Conservation (phyloP, 2,329 filamentous ascomycete genomes). For the Septoria petroselini region DNA sequence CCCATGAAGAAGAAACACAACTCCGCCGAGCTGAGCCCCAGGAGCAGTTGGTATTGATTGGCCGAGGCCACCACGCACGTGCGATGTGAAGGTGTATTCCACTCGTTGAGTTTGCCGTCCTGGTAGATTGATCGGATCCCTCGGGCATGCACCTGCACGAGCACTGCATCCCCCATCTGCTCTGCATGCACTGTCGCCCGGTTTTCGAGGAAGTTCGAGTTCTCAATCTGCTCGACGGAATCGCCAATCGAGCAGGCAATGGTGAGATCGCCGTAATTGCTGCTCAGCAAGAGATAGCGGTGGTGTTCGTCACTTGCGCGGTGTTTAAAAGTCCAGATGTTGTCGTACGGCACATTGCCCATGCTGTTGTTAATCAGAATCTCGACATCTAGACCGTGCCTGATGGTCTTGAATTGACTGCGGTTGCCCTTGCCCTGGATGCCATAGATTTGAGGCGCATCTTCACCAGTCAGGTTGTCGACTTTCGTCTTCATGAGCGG, state of each 20-base stretch:
- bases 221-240: slow-evolving; percentile 90
- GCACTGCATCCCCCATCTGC: slow-evolving; percentile 85
- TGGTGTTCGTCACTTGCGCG: slow-evolving; percentile 79
- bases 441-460: slow-evolving; percentile 94
- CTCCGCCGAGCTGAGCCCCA: slow-evolving; percentile 91
- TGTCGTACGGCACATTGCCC: slow-evolving; percentile 34
- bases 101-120: slow-evolving; percentile 78
- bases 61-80: slow-evolving; percentile 93
- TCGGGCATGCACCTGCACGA: slow-evolving; percentile 94
- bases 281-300: slow-evolving; percentile 84
- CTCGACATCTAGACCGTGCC: slow-evolving; percentile 87
- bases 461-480: slow-evolving; percentile 83
- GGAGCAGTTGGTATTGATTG: slow-evolving; percentile 87
- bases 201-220: slow-evolving; percentile 85
- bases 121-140: slow-evolving; percentile 87
- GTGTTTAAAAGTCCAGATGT: slow-evolving; percentile 91
- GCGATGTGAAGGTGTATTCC: slow-evolving; percentile 87
- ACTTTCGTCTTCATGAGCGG: slow-evolving; percentile 89
- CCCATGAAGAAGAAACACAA: slow-evolving; percentile 99
- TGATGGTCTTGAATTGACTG: slow-evolving; percentile 86
- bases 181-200: slow-evolving; percentile 90
- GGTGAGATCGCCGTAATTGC: slow-evolving; percentile 52
- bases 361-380: slow-evolving; percentile 50
- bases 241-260: slow-evolving; percentile 93
- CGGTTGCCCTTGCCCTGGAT: slow-evolving; percentile 84